A percentile compares a stretch with the other conserved stretches of the same genome.
Evolutionary conservation across 352 stramenopile genomes (phyloP).

Genomic region (Peronospora belbahrii): DNA sequence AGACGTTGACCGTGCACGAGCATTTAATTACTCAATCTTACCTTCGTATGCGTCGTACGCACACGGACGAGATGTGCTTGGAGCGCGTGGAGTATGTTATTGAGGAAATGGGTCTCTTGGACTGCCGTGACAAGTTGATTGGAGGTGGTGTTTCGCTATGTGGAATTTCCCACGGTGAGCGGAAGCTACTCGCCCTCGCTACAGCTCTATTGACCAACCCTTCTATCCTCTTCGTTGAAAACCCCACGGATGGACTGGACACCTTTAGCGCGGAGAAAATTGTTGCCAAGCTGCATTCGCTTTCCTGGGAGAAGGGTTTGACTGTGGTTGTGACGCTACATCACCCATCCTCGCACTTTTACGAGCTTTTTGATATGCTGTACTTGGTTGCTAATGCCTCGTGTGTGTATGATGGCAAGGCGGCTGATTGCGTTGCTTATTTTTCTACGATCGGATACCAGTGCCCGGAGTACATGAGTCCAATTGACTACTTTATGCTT

Average conservation of each 20-base stretch:
- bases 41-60: conserved; percentile 55
- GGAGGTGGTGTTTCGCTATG: conserved; percentile 36
- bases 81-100: conserved; percentile 55
- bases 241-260: conserved; percentile 64
- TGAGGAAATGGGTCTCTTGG: conserved; percentile 41
- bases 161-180: conserved; percentile 67
- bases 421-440: conserved; percentile 37
- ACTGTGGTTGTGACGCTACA: conserved; percentile 89
- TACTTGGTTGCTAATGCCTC: conserved; percentile 44
- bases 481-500: conserved; percentile 59
- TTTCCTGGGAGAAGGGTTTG: conserved; percentile 64
- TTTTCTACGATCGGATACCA: conserved; percentile 41
- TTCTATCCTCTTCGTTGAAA: conserved; percentile 80
- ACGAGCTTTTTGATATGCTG: conserved; percentile 44
- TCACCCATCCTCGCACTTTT: conserved; percentile 69
- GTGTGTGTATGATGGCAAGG: conserved; percentile 53
- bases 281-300: conserved; percentile 42
- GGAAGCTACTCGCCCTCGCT: conserved; percentile 77
- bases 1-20: conserved; percentile 85
- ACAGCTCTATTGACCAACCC: conserved; percentile 80
- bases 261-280: conserved; percentile 59
- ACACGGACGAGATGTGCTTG: conserved; percentile 23
- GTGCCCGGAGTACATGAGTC: conserved; percentile 51
- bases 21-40: conserved; percentile 83
- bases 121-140: conserved; percentile 45